A percentile compares a stretch with the other conserved stretches of the same genome.
Conservation (phyloP, 345 rosid genomes). For the Syzygium oleosum region DNA sequence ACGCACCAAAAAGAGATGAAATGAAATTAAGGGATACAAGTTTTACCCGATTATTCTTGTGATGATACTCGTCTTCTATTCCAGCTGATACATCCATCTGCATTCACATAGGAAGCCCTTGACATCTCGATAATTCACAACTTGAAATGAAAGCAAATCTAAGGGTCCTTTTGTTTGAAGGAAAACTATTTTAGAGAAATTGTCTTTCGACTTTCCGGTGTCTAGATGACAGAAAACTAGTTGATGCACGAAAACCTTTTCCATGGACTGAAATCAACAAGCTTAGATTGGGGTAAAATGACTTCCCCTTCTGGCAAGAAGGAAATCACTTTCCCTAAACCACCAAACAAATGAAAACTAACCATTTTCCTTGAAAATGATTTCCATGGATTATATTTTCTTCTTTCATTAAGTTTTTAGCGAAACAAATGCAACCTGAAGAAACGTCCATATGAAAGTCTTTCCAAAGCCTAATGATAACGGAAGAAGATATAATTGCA, state of each 20-base stretch:
- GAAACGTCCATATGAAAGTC: background rate
- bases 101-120: constrained; percentile 4
- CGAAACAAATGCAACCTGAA: background rate
- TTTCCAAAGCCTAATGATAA: background rate
- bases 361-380: background rate
- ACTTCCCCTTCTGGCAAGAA: background rate
- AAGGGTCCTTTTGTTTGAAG: background rate
- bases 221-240: background rate
- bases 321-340: background rate
- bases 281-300: background rate
- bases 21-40: background rate
- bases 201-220: background rate
- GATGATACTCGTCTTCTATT: constrained; percentile 92
- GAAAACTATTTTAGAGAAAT: background rate
- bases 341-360: background rate
- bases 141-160: background rate
- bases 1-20: background rate
- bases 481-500: background rate
- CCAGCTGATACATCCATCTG: constrained; percentile 97
- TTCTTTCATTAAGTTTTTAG: background rate
- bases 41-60: constrained; percentile 72
- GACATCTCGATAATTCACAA: background rate
- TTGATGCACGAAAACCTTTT: background rate
- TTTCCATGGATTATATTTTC: background rate
- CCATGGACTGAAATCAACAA: background rate